phyloP scores from a whole-genome alignment of 2,329 filamentous ascomycete species.

The Trichoderma atrobrunneum region DNA sequence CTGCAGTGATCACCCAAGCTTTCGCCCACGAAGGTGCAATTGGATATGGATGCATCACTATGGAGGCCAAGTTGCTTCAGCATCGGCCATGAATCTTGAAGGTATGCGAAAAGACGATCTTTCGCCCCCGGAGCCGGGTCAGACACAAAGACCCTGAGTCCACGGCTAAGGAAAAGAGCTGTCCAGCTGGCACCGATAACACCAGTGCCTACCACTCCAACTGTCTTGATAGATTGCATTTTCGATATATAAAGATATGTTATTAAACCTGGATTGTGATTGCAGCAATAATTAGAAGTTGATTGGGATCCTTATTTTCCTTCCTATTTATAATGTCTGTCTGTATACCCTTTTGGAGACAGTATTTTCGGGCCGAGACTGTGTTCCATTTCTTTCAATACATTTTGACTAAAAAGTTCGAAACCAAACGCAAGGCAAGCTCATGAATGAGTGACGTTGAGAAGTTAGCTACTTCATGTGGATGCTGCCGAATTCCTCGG shows the following conservation, averaged over 20 bases:
- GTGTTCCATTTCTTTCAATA: no score
- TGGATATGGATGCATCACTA: background rate
- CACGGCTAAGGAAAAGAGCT: background rate
- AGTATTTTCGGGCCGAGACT: no score
- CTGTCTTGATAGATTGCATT: background rate
- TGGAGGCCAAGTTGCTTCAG: background rate
- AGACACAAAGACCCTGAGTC: background rate
- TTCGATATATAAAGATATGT: background rate
- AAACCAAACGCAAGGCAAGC: no score
- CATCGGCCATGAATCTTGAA: background rate
- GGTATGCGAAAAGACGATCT: background rate
- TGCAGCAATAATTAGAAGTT: no score
- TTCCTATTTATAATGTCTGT: no score
- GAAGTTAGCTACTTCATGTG: no score
- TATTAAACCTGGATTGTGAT: no score
- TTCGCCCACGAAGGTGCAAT: background rate
- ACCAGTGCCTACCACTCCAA: background rate
- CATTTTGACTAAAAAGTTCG: no score
- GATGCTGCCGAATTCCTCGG: no score
- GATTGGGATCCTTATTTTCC: no score
- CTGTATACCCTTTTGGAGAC: no score
- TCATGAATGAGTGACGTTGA: no score
- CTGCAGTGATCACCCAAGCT: background rate
- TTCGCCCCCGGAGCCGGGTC: background rate
- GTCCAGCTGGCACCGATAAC: background rate